Conservation (phyloP, 1,284 basidiomycete genomes). For the Ustilago hordei region DNA sequence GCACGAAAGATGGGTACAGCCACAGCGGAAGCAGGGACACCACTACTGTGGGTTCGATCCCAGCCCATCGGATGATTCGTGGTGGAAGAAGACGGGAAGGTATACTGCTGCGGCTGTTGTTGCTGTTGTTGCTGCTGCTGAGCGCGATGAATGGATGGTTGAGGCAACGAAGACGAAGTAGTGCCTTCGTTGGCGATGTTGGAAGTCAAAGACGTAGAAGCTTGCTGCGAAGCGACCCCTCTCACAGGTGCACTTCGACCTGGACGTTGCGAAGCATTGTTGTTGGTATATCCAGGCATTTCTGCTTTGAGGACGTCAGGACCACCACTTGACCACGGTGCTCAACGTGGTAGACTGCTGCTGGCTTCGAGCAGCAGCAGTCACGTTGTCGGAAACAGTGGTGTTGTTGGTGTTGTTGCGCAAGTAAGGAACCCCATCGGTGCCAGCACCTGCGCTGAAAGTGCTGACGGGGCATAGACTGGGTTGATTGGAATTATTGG, state of each 20-base stretch:
- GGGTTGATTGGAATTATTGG: slow-evolving; percentile 49
- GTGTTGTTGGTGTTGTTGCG: slow-evolving; percentile 16
- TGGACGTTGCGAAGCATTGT: slow-evolving; percentile 40
- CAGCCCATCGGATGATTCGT: slow-evolving; percentile 26
- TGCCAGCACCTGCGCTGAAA: slow-evolving; percentile 45
- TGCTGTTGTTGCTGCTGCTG: slow-evolving; percentile 2
- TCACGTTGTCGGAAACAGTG: background rate
- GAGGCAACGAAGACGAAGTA: slow-evolving; percentile 3
- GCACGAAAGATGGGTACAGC: slow-evolving; percentile 50
- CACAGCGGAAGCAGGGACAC: slow-evolving; percentile 44
- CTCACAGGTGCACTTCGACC: slow-evolving; percentile 64
- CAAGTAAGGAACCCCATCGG: slow-evolving; percentile 51
- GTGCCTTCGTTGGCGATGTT: background rate
- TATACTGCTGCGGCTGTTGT: slow-evolving; percentile 9
- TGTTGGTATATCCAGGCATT: slow-evolving; percentile 55
- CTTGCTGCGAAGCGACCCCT: slow-evolving; percentile 59
- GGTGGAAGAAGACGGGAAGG: background rate
- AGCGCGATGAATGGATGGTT: background rate
- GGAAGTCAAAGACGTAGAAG: slow-evolving; percentile 15
- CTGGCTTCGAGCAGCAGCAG: slow-evolving; percentile 37
- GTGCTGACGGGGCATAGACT: slow-evolving; percentile 54
- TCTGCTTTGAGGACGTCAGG: slow-evolving; percentile 59
- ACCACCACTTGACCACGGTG: slow-evolving; percentile 61
- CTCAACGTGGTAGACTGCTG: slow-evolving; percentile 56
- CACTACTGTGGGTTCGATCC: slow-evolving; percentile 48